Evolutionary conservation across 2,329 filamentous ascomycete species (phyloP).

Genomic region (Alternaria panax): DNA sequence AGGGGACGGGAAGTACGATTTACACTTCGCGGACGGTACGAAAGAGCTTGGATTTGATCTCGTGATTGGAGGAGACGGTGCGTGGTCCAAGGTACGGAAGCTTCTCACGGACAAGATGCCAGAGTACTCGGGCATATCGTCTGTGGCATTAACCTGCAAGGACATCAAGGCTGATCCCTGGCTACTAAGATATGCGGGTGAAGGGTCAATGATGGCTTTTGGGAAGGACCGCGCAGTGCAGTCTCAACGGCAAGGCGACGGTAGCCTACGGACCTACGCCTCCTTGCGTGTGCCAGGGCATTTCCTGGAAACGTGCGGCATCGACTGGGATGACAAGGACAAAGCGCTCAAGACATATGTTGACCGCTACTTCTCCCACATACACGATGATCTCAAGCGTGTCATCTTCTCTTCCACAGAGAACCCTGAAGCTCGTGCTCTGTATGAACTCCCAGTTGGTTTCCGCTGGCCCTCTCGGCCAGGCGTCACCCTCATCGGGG

Average conservation of each 20-base stretch:
- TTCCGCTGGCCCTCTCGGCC: conserved; percentile 58
- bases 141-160: conserved; percentile 55
- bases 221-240: conserved; percentile 51
- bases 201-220: conserved; percentile 43
- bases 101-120: conserved; percentile 50
- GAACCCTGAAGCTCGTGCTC: conserved; percentile 30
- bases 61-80: conserved; percentile 58
- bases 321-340: conserved; percentile 52
- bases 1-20: conserved; percentile 22
- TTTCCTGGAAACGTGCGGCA: conserved; percentile 54
- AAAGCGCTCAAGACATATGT: conserved; percentile 43
- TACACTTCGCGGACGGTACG: conserved; percentile 43
- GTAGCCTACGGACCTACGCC: conserved; percentile 54
- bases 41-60: conserved; percentile 51
- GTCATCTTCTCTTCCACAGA: conserved; percentile 31
- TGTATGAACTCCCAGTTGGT: conserved; percentile 63
- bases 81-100: conserved; percentile 52
- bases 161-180: conserved; percentile 53
- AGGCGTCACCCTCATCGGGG: conserved; percentile 64
- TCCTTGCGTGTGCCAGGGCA: conserved; percentile 50
- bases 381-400: conserved; percentile 46
- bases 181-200: conserved; percentile 56
- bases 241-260: conserved; percentile 60
- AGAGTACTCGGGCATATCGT: conserved; percentile 56
- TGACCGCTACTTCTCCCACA: conserved; percentile 29